A percentile compares a stretch with the other conserved stretches of the same genome.
phyloP scores from a whole-genome alignment of 179 eudicot genomes.

The Dionaea muscipula region DNA sequence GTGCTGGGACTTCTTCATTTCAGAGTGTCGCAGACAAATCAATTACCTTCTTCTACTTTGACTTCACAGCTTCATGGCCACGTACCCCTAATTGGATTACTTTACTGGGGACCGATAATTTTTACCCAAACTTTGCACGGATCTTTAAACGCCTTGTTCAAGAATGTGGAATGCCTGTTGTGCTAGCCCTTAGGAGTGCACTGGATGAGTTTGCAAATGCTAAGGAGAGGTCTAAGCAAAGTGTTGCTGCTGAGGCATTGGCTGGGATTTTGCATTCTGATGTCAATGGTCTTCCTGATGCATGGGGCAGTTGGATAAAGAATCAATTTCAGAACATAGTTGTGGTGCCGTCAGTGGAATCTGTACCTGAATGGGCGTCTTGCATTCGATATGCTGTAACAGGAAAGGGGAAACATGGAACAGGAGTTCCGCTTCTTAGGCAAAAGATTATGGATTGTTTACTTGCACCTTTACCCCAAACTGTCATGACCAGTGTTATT shows the following conservation, averaged over 20 bases:
- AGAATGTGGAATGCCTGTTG: constrained; percentile 87
- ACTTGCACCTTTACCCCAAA: constrained; percentile 61
- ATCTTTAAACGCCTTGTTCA: constrained; percentile 87
- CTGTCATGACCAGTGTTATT: constrained; percentile 64
- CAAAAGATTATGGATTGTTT: constrained; percentile 62
- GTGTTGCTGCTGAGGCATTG: constrained; percentile 98
- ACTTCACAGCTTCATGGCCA: constrained; percentile 97
- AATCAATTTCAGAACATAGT: constrained; percentile 60
- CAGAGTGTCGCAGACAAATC: constrained; percentile 98
- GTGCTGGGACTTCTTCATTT: constrained; percentile 62
- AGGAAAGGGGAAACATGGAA: constrained; percentile 89
- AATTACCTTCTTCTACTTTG: constrained; percentile 89
- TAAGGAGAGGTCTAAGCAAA: constrained; percentile 92
- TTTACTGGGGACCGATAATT: constrained; percentile 82
- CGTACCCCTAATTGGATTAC: constrained; percentile 98
- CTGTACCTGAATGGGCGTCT: constrained; percentile 94
- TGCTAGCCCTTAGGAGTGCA: constrained; percentile 47
- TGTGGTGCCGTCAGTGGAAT: constrained; percentile 91
- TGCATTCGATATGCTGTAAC: constrained; percentile 95
- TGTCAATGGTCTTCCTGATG: constrained; percentile 65
- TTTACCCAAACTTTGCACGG: constrained; percentile 87
- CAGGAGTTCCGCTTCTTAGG: constrained; percentile 66
- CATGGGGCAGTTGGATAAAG: constrained; percentile 91
- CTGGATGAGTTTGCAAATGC: constrained; percentile 71
- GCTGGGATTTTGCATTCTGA: constrained; percentile 93